Evolutionary conservation across 345 rosid genomes (phyloP).

Genomic region (Syzygium jambos): DNA sequence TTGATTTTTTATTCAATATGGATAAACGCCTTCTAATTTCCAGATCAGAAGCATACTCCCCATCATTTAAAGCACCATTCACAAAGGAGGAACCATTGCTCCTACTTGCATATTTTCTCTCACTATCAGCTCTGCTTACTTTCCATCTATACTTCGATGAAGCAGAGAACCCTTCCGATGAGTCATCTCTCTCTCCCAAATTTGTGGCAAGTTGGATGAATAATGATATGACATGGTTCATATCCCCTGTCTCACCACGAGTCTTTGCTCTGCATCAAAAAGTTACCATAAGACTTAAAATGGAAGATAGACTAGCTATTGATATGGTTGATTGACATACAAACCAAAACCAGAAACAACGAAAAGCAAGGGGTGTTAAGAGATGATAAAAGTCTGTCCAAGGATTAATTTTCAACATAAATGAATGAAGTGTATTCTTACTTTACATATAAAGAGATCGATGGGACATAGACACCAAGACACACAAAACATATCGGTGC

Average conservation of each 20-base stretch:
- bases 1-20: constrained; percentile 69
- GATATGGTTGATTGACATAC: background rate
- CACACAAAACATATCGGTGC: background rate
- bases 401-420: background rate
- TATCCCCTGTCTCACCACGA: constrained; percentile 67
- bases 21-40: constrained; percentile 83
- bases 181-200: constrained; percentile 80
- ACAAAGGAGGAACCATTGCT: constrained; percentile 37
- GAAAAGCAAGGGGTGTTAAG: background rate
- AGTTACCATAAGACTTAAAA: background rate
- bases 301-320: background rate
- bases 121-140: constrained; percentile 34
- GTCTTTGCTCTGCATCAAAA: constrained; percentile 58
- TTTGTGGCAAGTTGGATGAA: constrained; percentile 87
- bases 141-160: constrained; percentile 61
- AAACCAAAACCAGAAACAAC: background rate
- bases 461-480: background rate
- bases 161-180: constrained; percentile 36
- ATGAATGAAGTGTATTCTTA: background rate
- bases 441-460: background rate
- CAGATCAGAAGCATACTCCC: constrained; percentile 84
- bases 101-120: constrained; percentile 63
- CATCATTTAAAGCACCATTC: constrained; percentile 50
- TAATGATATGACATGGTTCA: constrained; percentile 59
- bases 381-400: background rate